Percentiles rank a stretch among this genome's conserved stretches.
phyloP scores from a whole-genome alignment of 2,329 filamentous ascomycete species.

The Dactylonectria macrodidyma region DNA sequence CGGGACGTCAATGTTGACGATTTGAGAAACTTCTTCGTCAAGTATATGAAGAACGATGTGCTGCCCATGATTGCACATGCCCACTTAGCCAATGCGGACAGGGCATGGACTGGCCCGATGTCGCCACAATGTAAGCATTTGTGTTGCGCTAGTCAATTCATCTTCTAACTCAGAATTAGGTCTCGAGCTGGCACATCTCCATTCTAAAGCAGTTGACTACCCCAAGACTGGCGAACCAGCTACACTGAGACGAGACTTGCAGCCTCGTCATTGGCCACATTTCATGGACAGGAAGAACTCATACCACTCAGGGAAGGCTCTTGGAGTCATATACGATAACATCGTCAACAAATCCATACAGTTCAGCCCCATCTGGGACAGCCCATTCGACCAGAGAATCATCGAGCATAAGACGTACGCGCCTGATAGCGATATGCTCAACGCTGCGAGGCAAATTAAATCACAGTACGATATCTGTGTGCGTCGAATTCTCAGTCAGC shows the following conservation, averaged over 20 bases:
- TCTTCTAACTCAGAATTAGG: conserved; percentile 55
- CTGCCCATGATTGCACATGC: conserved; percentile 85
- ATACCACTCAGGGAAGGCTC: conserved; percentile 79
- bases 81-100: conserved; percentile 85
- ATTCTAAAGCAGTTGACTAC: conserved; percentile 95
- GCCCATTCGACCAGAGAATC: conserved; percentile 83
- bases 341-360: conserved; percentile 70
- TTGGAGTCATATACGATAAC: conserved; percentile 88
- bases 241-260: conserved; percentile 72
- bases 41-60: conserved; percentile 92
- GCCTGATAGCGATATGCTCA: conserved; percentile 68
- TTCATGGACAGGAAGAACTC: conserved; percentile 83
- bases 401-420: conserved; percentile 68
- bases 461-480: conserved; percentile 82
- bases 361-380: conserved; percentile 81
- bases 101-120: conserved; percentile 72
- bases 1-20: conserved; percentile 79
- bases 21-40: conserved; percentile 88
- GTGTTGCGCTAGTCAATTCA: background rate
- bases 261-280: conserved; percentile 81
- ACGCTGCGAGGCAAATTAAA: conserved; percentile 78
- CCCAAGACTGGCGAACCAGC: conserved; percentile 90
- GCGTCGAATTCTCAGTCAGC: conserved; percentile 85
- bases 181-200: conserved; percentile 81
- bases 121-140: conserved; percentile 74